Base-by-base conservation (phyloP, 148 eudicot species). In the Silene uniflora region DNA sequence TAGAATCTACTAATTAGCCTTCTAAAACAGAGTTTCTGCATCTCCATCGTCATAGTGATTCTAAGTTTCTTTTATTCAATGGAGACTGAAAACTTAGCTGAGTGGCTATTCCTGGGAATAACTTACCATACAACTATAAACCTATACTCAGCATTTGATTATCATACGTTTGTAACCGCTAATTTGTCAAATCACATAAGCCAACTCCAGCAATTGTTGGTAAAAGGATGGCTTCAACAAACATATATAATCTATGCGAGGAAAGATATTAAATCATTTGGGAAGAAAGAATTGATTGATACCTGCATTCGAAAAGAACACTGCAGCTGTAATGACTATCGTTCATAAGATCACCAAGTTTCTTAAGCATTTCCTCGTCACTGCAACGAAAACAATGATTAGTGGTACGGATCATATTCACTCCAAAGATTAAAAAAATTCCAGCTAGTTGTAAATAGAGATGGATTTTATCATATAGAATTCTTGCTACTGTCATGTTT, bases 301-400 rank as follows among this genome's bases (percentile, higher is more conserved):
- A 92, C 99, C 99, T 95, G 96, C 99, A 95, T 78, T 95, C 99
- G 29, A 90, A 95, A 16, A 90, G 81, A 76, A 87, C 88, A 71
- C 97, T 95, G 96, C 99, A 95, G 86, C 99, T 95, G 73, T 84
- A 62, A 71, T 95, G 99, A 84, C 99, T 95, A 16, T 90, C 97
- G 62, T 95, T 92, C 99, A 95, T 92, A 46, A 95, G 92, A 86
- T 87, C 92, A 27, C 99, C 99, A 73, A 95, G 96, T 84, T 89
- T 88, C 91, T 89, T 89, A 76, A 95, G 86, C 87, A 79, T 89
- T 65, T 92, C 97, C 79, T 88, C 97, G 17, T 90, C 99, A 83
- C 99, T 95, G 96, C 83, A 92, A 79, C 9, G 73, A 19, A 66
- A 59, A 77, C 27, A 69, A 78, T 63, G 19, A 42, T 42, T 10